Conservation (phyloP, 2,329 filamentous ascomycete species). For the Alternaria sp. region DNA sequence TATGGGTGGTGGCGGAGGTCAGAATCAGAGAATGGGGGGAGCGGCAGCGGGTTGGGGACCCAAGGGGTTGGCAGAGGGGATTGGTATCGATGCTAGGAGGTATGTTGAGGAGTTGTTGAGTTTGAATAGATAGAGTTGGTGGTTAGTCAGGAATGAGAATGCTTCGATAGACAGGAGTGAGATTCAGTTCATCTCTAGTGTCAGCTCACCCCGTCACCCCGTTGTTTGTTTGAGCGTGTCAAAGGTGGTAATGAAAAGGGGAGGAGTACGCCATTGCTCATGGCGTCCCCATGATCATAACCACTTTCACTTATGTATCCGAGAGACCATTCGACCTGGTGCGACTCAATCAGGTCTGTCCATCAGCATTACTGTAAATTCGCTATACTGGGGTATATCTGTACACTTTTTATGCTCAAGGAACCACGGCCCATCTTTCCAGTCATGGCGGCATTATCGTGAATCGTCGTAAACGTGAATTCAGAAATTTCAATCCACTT, state of each 20-base stretch:
- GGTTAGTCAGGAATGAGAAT: not conserved
- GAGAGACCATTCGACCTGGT: too few relatives aligned
- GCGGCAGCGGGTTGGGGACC: conserved; percentile 64
- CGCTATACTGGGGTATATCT: conserved; percentile 12
- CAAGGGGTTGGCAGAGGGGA: conserved; percentile 72
- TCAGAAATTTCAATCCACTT: conserved; percentile 1
- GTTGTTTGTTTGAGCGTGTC: not conserved
- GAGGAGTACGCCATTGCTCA: too few relatives aligned
- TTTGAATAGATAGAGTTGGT: conserved; percentile 55
- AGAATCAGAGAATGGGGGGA: conserved; percentile 48
- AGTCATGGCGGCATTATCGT: not conserved
- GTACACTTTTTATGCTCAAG: not conserved
- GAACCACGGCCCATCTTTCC: too few relatives aligned
- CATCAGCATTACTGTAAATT: not conserved
- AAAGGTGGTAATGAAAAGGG: too few relatives aligned
- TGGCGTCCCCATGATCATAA: too few relatives aligned
- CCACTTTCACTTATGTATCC: too few relatives aligned
- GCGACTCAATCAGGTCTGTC: not conserved
- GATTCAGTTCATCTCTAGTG: not conserved
- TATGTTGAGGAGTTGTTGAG: conserved; percentile 79
- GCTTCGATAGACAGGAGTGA: not conserved
- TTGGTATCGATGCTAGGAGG: conserved; percentile 77
- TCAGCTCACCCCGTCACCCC: not conserved
- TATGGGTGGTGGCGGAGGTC: conserved; percentile 18
- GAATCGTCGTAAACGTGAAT: not conserved